Percentiles rank a stretch among this genome's conserved stretches.
phyloP scores from a whole-genome alignment of 75 land plant species.

The Picea glauca region DNA sequence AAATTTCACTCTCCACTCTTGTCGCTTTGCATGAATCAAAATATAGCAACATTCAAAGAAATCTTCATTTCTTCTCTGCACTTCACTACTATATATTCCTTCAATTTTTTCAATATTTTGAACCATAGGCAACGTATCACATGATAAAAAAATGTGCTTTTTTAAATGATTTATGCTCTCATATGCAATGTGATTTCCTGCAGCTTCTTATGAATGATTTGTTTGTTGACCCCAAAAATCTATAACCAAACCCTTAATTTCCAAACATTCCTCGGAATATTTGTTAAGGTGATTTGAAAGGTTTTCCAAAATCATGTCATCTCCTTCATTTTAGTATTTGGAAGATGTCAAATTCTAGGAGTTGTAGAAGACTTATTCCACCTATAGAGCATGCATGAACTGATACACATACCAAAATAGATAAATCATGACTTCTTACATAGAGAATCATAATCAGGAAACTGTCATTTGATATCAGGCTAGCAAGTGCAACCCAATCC shows the following conservation, averaged over 20 bases:
- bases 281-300: neutral
- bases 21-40: neutral
- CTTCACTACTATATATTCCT: neutral
- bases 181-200: neutral
- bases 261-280: constrained; percentile 3
- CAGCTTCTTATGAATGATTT: neutral
- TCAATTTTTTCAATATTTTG: neutral
- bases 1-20: neutral
- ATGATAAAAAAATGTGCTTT: neutral
- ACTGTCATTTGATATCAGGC: too few relatives aligned
- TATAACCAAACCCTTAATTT: neutral
- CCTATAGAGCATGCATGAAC: too few relatives aligned
- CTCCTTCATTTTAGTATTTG: neutral
- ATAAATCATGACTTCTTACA: too few relatives aligned
- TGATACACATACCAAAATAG: too few relatives aligned
- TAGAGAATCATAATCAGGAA: too few relatives aligned
- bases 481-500: too few relatives aligned
- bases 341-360: too few relatives aligned
- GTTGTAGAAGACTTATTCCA: too few relatives aligned
- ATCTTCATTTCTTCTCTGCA: neutral
- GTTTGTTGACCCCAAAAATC: neutral
- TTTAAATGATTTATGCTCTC: neutral
- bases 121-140: neutral
- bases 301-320: neutral
- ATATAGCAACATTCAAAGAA: neutral